Base-by-base conservation (phyloP, 768 basidiomycete genomes). In the Neoboletus magnificus region DNA sequence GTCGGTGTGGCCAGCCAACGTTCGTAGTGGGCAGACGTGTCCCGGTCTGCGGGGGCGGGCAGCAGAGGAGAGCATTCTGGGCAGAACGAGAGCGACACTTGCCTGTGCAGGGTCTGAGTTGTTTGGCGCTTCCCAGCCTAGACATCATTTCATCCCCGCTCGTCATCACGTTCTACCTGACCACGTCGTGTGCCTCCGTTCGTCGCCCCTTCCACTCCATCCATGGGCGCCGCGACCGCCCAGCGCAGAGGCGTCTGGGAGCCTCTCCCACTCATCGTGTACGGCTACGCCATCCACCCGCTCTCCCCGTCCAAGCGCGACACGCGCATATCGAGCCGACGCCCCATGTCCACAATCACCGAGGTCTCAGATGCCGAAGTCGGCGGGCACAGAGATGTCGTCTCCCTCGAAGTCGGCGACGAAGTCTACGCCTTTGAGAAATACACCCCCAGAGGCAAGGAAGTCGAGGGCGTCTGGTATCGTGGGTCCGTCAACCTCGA, bases 381-480 rank as follows among this genome's bases (percentile, higher is more conserved):
- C 36, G 76, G 80, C 39, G 78, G 82, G 0, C 80, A 86, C 73
- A 79, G 83, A 51, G 89, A 91, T 58, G 86, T 91, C 23, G 91
- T 93, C 33, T 81, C 87, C 7, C 81, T 98, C 53, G 94, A 97
- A 62, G 89, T 98, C 29, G 96, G 96, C 45, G 95, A 97, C 71
- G 95, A 98, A 68, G 86, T 98, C 33, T 98, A 98, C 73, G 93
- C 94, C 18, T 98, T 98, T 66, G 96, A 98, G 75, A 87, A 87
- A 67, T 95, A 93, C 70, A 85, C 79, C 0, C 86, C 88, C 12
- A 77, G 77, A 48, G 79, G 76, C 54, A 89, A 87, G 66, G 89
- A 91, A 50, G 83, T 82, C 13, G 89, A 90, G 52, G 87, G 86
- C 20, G 72, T 85, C 16, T 98, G 96, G 96, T 98, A 93, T 73